These are phyloP conservation scores for Skeletonema marinoi DNA, from an alignment of 108 stramenopile genomes.

Conservation along the genomic window DNA sequence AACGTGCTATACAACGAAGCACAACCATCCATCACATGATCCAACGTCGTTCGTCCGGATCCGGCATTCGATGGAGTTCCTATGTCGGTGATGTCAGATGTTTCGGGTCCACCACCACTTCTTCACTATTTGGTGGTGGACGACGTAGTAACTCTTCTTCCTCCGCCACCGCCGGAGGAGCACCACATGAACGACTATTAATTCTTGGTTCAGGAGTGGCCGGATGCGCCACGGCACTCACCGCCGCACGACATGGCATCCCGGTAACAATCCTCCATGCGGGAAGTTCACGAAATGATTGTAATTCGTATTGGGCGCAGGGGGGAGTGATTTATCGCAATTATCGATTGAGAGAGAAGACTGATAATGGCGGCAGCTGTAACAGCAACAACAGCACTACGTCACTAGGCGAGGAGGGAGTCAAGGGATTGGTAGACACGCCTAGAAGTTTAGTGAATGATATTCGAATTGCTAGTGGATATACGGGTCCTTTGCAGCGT, in stretches of 20 bases:
- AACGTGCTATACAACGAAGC: no score
- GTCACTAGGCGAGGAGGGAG: background rate
- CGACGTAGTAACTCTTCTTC: background rate
- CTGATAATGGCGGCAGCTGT: background rate
- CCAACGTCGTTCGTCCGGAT: conserved; percentile 4
- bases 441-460: conserved; percentile 76
- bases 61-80: conserved; percentile 37
- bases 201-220: conserved; percentile 87
- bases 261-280: conserved; percentile 79
- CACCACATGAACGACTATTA: conserved; percentile 60
- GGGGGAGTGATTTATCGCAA: conserved; percentile 95
- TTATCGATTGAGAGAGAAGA: conserved; percentile 22
- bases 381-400: background rate
- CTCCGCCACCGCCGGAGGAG: background rate
- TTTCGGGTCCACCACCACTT: background rate
- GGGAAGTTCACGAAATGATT: conserved; percentile 67
- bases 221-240: conserved; percentile 78
- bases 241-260: conserved; percentile 73
- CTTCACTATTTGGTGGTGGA: background rate
- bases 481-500: background rate
- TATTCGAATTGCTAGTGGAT: conserved; percentile 58
- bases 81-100: conserved; percentile 44
- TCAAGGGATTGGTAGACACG: conserved; percentile 63
- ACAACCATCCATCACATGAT: conserved; percentile 36
- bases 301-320: conserved; percentile 98